phyloP scores from a whole-genome alignment of 2,329 filamentous ascomycete genomes.

The Fusarium sp. region DNA sequence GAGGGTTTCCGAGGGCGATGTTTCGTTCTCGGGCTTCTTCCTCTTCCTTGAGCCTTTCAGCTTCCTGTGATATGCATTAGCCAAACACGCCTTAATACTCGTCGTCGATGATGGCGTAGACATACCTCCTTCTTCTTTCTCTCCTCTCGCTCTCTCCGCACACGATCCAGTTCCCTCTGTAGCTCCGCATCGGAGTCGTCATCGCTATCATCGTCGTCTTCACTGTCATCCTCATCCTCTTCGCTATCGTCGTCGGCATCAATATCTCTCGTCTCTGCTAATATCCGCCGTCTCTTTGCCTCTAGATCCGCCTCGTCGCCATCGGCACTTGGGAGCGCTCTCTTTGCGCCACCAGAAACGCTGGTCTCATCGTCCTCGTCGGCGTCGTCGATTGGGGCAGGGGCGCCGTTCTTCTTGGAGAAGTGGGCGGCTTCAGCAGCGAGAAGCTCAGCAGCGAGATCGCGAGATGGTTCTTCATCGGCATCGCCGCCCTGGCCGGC shows the following conservation, averaged over 20 bases:
- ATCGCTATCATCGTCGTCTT: conserved; percentile 62
- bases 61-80: conserved; percentile 66
- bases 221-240: conserved; percentile 67
- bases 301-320: conserved; percentile 71
- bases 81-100: not conserved
- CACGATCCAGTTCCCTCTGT: conserved; percentile 92
- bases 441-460: conserved; percentile 89
- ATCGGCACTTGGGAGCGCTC: conserved; percentile 55
- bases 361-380: conserved; percentile 59
- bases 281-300: conserved; percentile 83
- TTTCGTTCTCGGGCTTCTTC: conserved; percentile 86
- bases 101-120: not conserved
- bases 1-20: conserved; percentile 90
- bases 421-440: conserved; percentile 89
- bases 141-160: conserved; percentile 76
- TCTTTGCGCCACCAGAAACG: conserved; percentile 64
- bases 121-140: conserved; percentile 54
- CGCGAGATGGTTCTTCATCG: conserved; percentile 73
- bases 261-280: conserved; percentile 88
- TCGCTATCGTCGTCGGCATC: conserved; percentile 77
- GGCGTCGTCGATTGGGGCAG: conserved; percentile 59
- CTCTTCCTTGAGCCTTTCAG: conserved; percentile 81
- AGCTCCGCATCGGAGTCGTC: conserved; percentile 77
- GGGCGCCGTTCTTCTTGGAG: conserved; percentile 77
- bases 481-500: conserved; percentile 89